These are phyloP conservation scores for Pyrenophora teres DNA, from an alignment of 2,329 filamentous ascomycete genomes.

Conservation along the genomic window DNA sequence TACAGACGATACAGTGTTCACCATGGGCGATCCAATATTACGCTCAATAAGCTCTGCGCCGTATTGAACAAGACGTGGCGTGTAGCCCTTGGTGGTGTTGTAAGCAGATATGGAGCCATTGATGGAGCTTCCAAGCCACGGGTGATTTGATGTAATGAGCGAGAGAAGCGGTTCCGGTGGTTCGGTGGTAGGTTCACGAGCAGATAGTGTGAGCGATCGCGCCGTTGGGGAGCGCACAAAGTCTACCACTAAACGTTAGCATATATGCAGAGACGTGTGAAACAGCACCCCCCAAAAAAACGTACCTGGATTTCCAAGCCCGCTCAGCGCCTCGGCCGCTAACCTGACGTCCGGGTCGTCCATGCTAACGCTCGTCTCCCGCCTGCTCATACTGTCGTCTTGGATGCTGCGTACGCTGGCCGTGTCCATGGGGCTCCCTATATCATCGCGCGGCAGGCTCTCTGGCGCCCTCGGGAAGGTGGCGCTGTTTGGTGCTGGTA, in stretches of 20 bases:
- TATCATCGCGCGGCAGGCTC: slow-evolving; percentile 33
- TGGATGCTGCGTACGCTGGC: slow-evolving; percentile 51
- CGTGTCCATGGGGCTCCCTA: slow-evolving; percentile 52
- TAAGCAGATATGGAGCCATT: slow-evolving; percentile 85
- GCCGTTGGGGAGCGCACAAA: slow-evolving; percentile 49
- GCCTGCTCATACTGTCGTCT: slow-evolving; percentile 33
- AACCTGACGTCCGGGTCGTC: slow-evolving; percentile 56
- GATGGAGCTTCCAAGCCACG: slow-evolving; percentile 81
- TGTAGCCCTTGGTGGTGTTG: slow-evolving; percentile 85
- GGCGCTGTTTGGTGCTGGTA: slow-evolving; percentile 33
- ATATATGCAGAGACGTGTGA: slow-evolving; percentile 5
- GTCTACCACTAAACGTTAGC: slow-evolving; percentile 40
- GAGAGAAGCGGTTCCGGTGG: slow-evolving; percentile 78
- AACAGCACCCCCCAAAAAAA: slow-evolving; percentile 11
- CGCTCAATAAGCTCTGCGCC: slow-evolving; percentile 89
- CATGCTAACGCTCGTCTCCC: slow-evolving; percentile 53
- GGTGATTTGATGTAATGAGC: slow-evolving; percentile 85
- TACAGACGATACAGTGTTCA: slow-evolving; percentile 83
- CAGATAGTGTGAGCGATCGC: slow-evolving; percentile 37
- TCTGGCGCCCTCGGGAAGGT: slow-evolving; percentile 43
- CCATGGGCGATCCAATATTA: slow-evolving; percentile 79
- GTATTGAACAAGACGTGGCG: slow-evolving; percentile 82
- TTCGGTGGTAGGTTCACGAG: slow-evolving; percentile 53
- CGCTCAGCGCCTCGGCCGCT: slow-evolving; percentile 57
- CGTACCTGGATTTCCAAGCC: slow-evolving; percentile 55